Conservation (phyloP, 2,329 filamentous ascomycete species). For the Phaeoacremonium minimum region DNA sequence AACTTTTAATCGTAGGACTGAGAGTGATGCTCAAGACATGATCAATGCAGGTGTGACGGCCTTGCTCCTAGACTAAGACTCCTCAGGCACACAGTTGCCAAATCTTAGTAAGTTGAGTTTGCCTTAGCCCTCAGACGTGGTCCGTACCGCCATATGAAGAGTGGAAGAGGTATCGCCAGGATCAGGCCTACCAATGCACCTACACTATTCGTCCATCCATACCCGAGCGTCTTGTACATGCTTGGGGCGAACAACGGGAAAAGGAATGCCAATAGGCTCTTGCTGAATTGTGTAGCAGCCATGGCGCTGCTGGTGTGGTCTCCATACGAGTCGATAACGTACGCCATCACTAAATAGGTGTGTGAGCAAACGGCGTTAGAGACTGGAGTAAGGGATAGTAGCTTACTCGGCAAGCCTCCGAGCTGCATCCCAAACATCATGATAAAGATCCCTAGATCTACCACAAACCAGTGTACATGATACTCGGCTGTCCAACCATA, state of each 20-base stretch:
- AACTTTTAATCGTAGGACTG: too few relatives aligned
- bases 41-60: too few relatives aligned
- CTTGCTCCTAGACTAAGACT: too few relatives aligned
- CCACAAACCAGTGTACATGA: conserved; percentile 29
- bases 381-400: too few relatives aligned
- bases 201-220: conserved; percentile 34
- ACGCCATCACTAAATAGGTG: conserved; percentile 42
- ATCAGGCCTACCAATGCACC: background rate
- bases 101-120: too few relatives aligned
- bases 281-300: conserved; percentile 27
- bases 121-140: too few relatives aligned
- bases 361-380: too few relatives aligned
- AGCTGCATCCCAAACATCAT: conserved; percentile 26
- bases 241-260: conserved; percentile 55
- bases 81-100: too few relatives aligned
- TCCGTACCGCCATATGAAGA: conserved; percentile 3
- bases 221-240: conserved; percentile 32
- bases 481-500: conserved; percentile 39
- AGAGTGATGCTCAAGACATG: too few relatives aligned
- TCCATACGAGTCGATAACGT: conserved; percentile 44
- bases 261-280: conserved; percentile 29
- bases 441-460: conserved; percentile 29
- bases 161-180: background rate
- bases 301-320: conserved; percentile 26
- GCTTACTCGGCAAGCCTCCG: conserved; percentile 20